These are phyloP conservation scores for Dactylorhiza incarnata DNA, from an alignment of 106 monocot species.

Conservation along the genomic window DNA sequence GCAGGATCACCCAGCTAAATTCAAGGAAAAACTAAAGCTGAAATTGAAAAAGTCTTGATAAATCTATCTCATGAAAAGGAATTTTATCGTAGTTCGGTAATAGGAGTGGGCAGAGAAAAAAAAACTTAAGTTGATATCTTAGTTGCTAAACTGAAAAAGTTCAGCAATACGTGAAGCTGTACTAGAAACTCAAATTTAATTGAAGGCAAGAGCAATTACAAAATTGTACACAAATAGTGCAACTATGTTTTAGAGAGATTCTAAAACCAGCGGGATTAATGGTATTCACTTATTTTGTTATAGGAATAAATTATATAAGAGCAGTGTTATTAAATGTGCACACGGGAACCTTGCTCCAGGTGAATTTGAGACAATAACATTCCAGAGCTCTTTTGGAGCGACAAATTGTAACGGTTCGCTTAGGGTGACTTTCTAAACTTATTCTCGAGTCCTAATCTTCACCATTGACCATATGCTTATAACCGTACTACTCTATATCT, in stretches of 20 bases:
- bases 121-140: background rate
- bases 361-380: background rate
- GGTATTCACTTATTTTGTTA: background rate
- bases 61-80: background rate
- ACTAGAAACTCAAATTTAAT: background rate
- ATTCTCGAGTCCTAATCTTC: too few species aligned
- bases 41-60: background rate
- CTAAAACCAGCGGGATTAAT: background rate
- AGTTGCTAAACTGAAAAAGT: background rate
- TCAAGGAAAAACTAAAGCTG: background rate
- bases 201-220: background rate
- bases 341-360: background rate
- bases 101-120: too few species aligned
- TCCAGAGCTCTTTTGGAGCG: background rate
- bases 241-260: background rate
- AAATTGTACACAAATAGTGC: background rate
- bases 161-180: background rate
- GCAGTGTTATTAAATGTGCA: background rate
- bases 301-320: background rate
- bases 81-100: background rate
- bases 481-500: too few species aligned
- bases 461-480: too few species aligned
- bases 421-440: too few species aligned
- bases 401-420: too few species aligned
- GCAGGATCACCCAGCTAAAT: slow-evolving; percentile 10